phyloP scores from a whole-genome alignment of 768 basidiomycete genomes.

The Lentinula sp. region DNA sequence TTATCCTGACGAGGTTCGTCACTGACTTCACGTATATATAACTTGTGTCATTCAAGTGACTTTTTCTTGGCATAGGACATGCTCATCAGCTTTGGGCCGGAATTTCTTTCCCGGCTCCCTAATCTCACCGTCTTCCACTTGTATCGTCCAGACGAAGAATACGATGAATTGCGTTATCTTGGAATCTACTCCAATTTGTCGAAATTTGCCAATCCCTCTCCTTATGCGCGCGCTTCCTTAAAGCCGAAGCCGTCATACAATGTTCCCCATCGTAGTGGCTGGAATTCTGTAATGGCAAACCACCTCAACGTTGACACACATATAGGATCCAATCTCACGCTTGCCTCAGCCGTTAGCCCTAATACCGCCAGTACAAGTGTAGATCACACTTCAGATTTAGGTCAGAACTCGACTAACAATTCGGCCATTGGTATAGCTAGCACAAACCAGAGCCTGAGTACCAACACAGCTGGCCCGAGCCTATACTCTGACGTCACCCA shows the following conservation, averaged over 20 bases:
- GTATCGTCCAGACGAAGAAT: conserved; percentile 17
- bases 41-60: neutral
- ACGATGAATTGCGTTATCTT: neutral
- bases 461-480: neutral
- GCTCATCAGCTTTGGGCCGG: conserved; percentile 36
- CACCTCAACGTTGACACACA: neutral
- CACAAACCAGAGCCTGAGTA: neutral
- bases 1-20: conserved; percentile 34
- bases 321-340: neutral
- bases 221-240: too few relatives aligned
- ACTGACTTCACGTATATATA: neutral
- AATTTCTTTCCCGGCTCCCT: conserved; percentile 30
- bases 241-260: neutral
- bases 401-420: neutral
- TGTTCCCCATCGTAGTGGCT: neutral
- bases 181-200: conserved; percentile 22
- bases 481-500: neutral
- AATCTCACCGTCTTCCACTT: conserved; percentile 31
- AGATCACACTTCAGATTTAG: neutral
- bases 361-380: neutral
- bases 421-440: neutral
- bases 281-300: neutral
- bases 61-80: conserved; percentile 20
- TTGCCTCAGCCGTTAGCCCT: neutral
- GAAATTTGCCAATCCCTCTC: conserved; percentile 1